Conservation (phyloP, 2,329 filamentous ascomycete genomes). For the Microcyclospora tardicrescens region DNA sequence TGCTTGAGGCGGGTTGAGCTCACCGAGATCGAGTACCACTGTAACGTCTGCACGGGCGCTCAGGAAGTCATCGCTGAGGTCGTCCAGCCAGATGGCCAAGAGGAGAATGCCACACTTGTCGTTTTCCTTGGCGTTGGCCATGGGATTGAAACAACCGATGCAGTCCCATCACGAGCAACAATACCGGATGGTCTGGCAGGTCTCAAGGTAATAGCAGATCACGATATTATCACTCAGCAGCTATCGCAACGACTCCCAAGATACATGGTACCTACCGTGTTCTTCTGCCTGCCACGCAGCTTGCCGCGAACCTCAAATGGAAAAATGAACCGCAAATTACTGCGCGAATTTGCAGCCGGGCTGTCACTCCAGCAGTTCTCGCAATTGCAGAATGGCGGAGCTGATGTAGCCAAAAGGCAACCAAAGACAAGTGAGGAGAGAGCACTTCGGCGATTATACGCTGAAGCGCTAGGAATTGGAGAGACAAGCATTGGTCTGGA, state of each 20-base stretch:
- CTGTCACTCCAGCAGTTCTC: not conserved
- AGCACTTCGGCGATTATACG: not conserved
- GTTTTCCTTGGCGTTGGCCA: not conserved
- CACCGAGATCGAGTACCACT: not conserved
- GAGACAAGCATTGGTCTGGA: not conserved
- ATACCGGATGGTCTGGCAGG: not conserved
- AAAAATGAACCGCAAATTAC: not conserved
- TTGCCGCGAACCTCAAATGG: not conserved
- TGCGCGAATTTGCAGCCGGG: not conserved
- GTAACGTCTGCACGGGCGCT: not conserved
- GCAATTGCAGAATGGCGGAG: not conserved
- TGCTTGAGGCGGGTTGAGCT: not conserved
- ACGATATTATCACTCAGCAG: not conserved
- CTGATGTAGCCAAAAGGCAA: not conserved
- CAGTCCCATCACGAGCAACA: not conserved
- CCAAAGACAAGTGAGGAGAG: not conserved
- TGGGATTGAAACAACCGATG: slow-evolving; percentile 2
- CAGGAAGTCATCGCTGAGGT: not conserved
- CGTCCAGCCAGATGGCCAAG: not conserved
- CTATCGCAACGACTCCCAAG: not conserved
- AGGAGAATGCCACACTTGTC: not conserved
- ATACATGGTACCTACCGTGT: not conserved
- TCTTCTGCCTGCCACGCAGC: not conserved
- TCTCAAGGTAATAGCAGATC: not conserved
- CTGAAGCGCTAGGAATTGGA: not conserved